Evolutionary conservation across 2,329 filamentous ascomycete genomes (phyloP).

Genomic region (Westerdykella aurantiaca): DNA sequence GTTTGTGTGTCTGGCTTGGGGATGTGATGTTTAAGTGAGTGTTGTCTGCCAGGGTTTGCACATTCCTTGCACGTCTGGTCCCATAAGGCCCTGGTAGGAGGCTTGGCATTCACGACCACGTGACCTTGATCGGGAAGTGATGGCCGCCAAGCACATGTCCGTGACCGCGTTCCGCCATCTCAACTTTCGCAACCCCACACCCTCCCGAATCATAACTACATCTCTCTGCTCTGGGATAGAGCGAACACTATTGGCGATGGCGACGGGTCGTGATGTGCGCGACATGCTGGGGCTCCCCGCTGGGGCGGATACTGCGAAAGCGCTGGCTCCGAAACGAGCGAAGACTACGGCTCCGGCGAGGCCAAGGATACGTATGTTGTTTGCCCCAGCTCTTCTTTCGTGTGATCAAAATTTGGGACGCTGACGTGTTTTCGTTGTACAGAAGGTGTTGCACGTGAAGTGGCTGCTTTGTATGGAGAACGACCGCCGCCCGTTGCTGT

Average conservation of each 20-base stretch:
- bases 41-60: not conserved
- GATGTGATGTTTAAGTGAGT: not conserved
- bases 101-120: no score
- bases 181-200: no score
- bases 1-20: not conserved
- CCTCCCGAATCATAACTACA: no score
- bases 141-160: no score
- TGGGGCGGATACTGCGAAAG: constrained; percentile 41
- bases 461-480: constrained; percentile 38
- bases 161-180: no score
- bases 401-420: not conserved
- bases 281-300: constrained; percentile 78
- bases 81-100: no score
- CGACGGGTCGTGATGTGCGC: constrained; percentile 60
- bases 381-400: not conserved
- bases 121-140: no score
- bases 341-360: constrained; percentile 54
- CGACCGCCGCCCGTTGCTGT: constrained; percentile 38
- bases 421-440: constrained; percentile 15
- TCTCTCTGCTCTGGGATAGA: no score
- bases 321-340: constrained; percentile 60
- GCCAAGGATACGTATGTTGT: constrained; percentile 45
- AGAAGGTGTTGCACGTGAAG: constrained; percentile 39
- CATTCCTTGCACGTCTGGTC: no score
- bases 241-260: constrained; percentile 21